A percentile compares a stretch with the other conserved stretches of the same genome.
Conservation (phyloP, 495 filamentous ascomycete species). For the Aspergillus campestris region DNA sequence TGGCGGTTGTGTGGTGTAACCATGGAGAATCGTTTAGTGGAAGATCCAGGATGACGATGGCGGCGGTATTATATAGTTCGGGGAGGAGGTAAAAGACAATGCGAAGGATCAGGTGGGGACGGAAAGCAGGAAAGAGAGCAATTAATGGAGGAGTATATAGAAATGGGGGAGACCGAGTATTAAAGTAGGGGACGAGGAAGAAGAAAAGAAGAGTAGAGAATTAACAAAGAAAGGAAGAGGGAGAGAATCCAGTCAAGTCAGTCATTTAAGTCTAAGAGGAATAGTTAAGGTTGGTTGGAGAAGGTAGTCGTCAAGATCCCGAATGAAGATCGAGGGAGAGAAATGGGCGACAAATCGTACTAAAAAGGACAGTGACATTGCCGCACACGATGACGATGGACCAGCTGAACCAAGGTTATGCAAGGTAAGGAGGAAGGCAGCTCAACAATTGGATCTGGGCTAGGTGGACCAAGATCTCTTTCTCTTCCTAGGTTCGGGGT, state of each 20-base stretch:
- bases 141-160: background rate
- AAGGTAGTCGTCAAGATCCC: background rate
- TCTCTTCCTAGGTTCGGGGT: conserved; percentile 6
- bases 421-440: conserved; percentile 17
- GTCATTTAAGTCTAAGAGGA: too few relatives aligned
- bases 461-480: conserved; percentile 14
- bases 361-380: conserved; percentile 21
- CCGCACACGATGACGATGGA: conserved; percentile 23
- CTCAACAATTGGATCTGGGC: conserved; percentile 17
- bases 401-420: conserved; percentile 25
- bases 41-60: too few relatives aligned
- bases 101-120: conserved; percentile 1
- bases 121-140: background rate
- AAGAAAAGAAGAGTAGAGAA: conserved; percentile 2
- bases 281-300: background rate
- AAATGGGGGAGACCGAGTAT: background rate
- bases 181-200: conserved; percentile 1
- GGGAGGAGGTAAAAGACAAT: background rate
- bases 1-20: too few relatives aligned
- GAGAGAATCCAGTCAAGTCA: background rate
- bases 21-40: too few relatives aligned
- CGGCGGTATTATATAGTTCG: too few relatives aligned
- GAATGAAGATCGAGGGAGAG: conserved; percentile 3
- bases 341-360: conserved; percentile 14
- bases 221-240: background rate